phyloP scores from a whole-genome alignment of 441 rosid species.

The Omphalea diandra region DNA sequence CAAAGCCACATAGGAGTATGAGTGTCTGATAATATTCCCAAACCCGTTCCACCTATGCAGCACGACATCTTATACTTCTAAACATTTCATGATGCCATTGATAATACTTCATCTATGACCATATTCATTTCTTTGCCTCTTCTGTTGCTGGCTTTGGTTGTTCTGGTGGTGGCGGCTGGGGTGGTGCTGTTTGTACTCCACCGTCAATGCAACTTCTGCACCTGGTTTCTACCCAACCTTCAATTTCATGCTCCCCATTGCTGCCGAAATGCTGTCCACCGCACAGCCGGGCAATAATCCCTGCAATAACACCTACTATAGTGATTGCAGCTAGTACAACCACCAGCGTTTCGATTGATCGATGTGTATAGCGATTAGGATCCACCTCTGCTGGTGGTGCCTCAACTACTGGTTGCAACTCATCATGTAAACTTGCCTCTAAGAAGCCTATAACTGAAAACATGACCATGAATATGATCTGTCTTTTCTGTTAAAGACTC shows the following conservation, averaged over 20 bases:
- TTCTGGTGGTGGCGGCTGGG: constrained; percentile 36
- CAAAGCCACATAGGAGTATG: constrained; percentile 1
- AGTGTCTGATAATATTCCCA: not conserved
- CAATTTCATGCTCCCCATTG: constrained; percentile 75
- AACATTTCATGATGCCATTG: not conserved
- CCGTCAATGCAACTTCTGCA: constrained; percentile 89
- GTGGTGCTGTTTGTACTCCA: constrained; percentile 52
- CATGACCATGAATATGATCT: no score
- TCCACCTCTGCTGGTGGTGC: constrained; percentile 44
- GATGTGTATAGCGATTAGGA: constrained; percentile 42
- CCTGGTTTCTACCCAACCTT: constrained; percentile 87
- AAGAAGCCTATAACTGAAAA: constrained; percentile 27
- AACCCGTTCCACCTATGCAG: constrained; percentile 1
- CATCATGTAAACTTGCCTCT: constrained; percentile 39
- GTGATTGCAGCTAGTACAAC: constrained; percentile 82
- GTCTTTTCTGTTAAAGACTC: no score
- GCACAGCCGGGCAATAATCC: constrained; percentile 71
- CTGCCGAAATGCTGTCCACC: constrained; percentile 73
- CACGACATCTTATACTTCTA: not conserved
- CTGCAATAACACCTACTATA: constrained; percentile 67
- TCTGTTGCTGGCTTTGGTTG: constrained; percentile 43
- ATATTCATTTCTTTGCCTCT: constrained; percentile 47
- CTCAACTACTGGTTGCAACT: constrained; percentile 37
- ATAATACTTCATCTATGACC: constrained; percentile 6
- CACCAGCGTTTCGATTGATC: constrained; percentile 77